Percentiles rank a stretch among this genome's conserved stretches.
Conservation (phyloP, 202 grass and related monocot species). For the Setaria viridis region DNA sequence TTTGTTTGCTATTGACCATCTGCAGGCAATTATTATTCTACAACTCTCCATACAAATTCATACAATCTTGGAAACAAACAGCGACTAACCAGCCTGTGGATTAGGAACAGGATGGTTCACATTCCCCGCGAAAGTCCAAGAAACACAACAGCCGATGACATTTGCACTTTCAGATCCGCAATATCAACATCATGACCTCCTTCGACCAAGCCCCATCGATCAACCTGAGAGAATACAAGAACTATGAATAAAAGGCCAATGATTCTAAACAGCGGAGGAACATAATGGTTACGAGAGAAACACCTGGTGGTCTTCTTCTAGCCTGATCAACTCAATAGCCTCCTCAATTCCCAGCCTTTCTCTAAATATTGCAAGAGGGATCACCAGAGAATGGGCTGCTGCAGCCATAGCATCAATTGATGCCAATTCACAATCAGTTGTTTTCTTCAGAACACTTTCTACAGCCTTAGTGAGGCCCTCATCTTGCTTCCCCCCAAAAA, state of each 20-base stretch:
- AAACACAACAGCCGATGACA: conserved; percentile 86
- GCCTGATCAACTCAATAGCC: conserved; percentile 86
- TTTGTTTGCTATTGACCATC: conserved; percentile 34
- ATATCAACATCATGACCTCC: conserved; percentile 97
- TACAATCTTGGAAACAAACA: conserved; percentile 32
- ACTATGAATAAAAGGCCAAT: conserved; percentile 30
- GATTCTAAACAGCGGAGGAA: not conserved
- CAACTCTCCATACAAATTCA: conserved; percentile 27
- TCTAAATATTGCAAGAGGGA: conserved; percentile 80
- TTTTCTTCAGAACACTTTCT: conserved; percentile 59
- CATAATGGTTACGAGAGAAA: conserved; percentile 1
- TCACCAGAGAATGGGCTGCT: conserved; percentile 85
- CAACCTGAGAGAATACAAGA: conserved; percentile 56
- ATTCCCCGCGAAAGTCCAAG: conserved; percentile 64
- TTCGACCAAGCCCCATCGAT: conserved; percentile 96
- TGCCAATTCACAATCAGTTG: conserved; percentile 76
- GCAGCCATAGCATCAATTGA: conserved; percentile 97
- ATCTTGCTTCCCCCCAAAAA: conserved; percentile 88
- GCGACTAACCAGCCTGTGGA: not conserved
- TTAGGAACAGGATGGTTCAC: conserved; percentile 30
- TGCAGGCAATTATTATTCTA: conserved; percentile 42
- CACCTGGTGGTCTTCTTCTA: conserved; percentile 97
- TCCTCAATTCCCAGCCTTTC: conserved; percentile 77
- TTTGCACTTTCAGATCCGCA: conserved; percentile 87
- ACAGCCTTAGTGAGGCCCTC: conserved; percentile 68